A percentile compares a stretch with the other conserved stretches of the same genome.
Conservation (phyloP, 1,284 basidiomycete species). For the Psilocybe mexicana region DNA sequence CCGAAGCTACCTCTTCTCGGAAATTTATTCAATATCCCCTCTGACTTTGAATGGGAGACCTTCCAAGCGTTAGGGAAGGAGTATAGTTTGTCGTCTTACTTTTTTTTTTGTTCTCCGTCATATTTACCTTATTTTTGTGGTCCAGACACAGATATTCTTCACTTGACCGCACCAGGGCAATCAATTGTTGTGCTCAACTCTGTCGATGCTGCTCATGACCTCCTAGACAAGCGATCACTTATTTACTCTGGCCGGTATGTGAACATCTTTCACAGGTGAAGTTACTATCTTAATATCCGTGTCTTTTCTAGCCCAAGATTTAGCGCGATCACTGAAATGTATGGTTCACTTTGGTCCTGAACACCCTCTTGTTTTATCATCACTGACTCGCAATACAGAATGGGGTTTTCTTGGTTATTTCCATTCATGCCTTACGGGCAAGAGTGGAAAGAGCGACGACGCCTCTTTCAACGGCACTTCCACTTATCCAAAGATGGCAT, state of each 20-base stretch:
- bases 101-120: not conserved
- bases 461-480: slow-evolving; percentile 31
- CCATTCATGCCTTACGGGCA: slow-evolving; percentile 28
- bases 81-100: slow-evolving; percentile 7
- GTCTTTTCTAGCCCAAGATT: slow-evolving; percentile 12
- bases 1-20: slow-evolving; percentile 11
- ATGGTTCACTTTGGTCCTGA: not conserved
- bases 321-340: slow-evolving; percentile 19
- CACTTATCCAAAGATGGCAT: slow-evolving; percentile 22
- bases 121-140: not conserved
- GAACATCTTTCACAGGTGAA: not conserved
- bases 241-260: slow-evolving; percentile 24
- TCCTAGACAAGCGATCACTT: slow-evolving; percentile 24
- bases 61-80: slow-evolving; percentile 10
- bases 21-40: slow-evolving; percentile 11
- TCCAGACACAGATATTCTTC: slow-evolving; percentile 21
- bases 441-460: slow-evolving; percentile 25
- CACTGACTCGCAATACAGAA: slow-evolving; percentile 12
- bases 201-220: slow-evolving; percentile 20
- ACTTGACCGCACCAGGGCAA: slow-evolving; percentile 21
- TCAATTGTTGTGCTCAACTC: slow-evolving; percentile 25
- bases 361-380: not conserved
- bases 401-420: slow-evolving; percentile 30
- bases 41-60: slow-evolving; percentile 14
- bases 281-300: not conserved